Evolutionary conservation across 2,329 filamentous ascomycete species (phyloP).

Genomic region (Periconia sp.): DNA sequence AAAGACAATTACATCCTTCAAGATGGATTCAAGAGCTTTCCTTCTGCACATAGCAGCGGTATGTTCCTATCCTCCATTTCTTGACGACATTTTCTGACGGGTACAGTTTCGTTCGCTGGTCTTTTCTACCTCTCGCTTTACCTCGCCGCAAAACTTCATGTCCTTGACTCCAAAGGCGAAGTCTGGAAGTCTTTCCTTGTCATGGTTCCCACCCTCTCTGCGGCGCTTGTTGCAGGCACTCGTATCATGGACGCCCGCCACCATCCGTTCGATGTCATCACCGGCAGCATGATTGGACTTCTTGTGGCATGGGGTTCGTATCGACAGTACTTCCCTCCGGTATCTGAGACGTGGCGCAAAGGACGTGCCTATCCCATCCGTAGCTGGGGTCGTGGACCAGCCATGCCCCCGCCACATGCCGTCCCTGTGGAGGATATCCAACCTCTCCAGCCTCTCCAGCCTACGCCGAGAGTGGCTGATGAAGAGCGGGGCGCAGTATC

Average conservation of each 20-base stretch:
- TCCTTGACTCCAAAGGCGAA: slow-evolving; percentile 65
- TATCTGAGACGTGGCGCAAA: slow-evolving; percentile 62
- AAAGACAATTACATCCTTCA: slow-evolving; percentile 58
- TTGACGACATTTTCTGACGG: slow-evolving; percentile 29
- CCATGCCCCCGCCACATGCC: slow-evolving; percentile 31
- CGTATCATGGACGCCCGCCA: slow-evolving; percentile 68
- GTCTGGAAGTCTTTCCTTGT: slow-evolving; percentile 65
- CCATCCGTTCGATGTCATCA: slow-evolving; percentile 66
- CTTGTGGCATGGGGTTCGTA: slow-evolving; percentile 60
- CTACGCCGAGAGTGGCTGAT: slow-evolving; percentile 32
- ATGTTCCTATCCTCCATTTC: slow-evolving; percentile 24
- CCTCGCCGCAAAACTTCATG: slow-evolving; percentile 64
- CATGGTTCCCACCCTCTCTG: slow-evolving; percentile 60
- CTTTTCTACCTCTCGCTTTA: slow-evolving; percentile 66
- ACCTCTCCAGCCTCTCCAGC: slow-evolving; percentile 39
- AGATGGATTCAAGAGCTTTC: slow-evolving; percentile 66
- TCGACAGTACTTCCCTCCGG: slow-evolving; percentile 64
- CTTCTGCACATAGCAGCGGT: slow-evolving; percentile 64
- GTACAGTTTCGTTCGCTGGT: slow-evolving; percentile 62
- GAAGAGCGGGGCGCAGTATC: slow-evolving; percentile 41
- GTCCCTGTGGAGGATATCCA: slow-evolving; percentile 39
- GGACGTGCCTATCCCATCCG: slow-evolving; percentile 65
- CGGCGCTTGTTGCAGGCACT: slow-evolving; percentile 61
- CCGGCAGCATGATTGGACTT: slow-evolving; percentile 60
- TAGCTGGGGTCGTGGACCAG: slow-evolving; percentile 59